A percentile compares a stretch with the other conserved stretches of the same genome.
Evolutionary conservation across 768 basidiomycete genomes (phyloP).

Genomic region (Mycena chlorophos): DNA sequence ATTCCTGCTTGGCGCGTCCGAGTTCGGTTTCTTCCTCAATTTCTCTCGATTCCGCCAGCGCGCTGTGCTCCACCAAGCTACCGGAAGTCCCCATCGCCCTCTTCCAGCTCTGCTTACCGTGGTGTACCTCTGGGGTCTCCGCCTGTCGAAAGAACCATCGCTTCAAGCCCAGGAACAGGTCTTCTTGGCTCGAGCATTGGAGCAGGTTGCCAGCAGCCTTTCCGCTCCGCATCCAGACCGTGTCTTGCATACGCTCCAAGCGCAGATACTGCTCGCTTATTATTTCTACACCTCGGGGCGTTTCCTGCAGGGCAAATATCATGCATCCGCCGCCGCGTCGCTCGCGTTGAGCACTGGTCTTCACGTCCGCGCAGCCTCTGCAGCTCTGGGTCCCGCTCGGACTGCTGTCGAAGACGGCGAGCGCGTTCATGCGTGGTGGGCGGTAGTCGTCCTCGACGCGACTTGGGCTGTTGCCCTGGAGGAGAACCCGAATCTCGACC

Average conservation of each 20-base stretch:
- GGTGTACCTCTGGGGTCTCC: not conserved
- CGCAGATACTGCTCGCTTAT: not conserved
- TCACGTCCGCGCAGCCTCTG: not conserved
- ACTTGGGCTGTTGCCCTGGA: conserved; percentile 1
- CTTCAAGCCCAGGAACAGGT: not conserved
- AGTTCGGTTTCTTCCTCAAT: not conserved
- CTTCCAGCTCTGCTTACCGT: not conserved
- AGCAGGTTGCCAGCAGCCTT: not conserved
- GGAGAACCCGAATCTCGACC: not conserved
- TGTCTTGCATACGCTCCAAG: not conserved
- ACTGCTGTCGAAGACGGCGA: not conserved
- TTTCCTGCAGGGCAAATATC: not conserved
- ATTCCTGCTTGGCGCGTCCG: not conserved
- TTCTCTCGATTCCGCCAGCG: not conserved
- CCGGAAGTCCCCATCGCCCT: not conserved
- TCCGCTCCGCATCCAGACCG: not conserved
- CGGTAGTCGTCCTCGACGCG: not conserved
- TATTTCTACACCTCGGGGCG: not conserved
- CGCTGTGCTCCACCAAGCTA: not conserved
- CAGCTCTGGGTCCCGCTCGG: not conserved
- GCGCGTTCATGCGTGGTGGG: not conserved
- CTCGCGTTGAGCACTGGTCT: not conserved
- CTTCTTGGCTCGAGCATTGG: not conserved
- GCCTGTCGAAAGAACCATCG: not conserved
- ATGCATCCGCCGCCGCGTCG: not conserved